Evolutionary conservation across 345 rosid species (phyloP), one percentile per base, ranked within the genome.

Genomic region (Citrus cavaleriei): DNA sequence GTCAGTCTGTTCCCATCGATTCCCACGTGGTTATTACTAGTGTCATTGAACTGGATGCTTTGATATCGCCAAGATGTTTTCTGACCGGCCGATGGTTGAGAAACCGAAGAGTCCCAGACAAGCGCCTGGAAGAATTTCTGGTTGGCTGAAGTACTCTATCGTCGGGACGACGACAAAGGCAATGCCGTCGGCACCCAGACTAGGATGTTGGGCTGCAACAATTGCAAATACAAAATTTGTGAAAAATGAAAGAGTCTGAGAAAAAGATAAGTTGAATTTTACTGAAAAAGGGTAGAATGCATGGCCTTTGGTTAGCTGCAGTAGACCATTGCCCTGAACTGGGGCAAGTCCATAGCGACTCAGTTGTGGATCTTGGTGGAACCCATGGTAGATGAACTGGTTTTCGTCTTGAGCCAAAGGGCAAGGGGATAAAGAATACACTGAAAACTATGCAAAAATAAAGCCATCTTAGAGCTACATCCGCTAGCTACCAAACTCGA

Each of bases 21-120:
- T 6, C 91, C 91, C 0, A 85, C 78, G 32, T 90, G 95, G 30
- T 91, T 91, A 42, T 68, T 83, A n/a, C 88, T 49, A 10, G 80
- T 84, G 72, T 90, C 94, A 0, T 69, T 38, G 32, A 86, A 84
- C 58, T 91, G 91, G 12, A 34, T 80, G 73, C 68, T 85, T 1
- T 32, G 21, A 90, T 81, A 0, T 34, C 6, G 89, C 90, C 5
- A 90, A 65, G 37, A 93, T 32, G 34, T 90, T 91, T 16, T 74
- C 54, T 21, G 78, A 1, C 25, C 73, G 70, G 6, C 92, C 88
- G 9, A 80, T 70, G 88, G 55, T 85, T 34, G 82, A 57, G 0
- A 7, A 32, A 32, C 87, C 89, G 62, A 88, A 89, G 18, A 90
- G 82, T 7, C 95, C 95, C 0, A 93, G 46, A 69, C 73, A 88